Conservation (phyloP, 805 yeast genomes). For the Hanseniaspora mollemarum region DNA sequence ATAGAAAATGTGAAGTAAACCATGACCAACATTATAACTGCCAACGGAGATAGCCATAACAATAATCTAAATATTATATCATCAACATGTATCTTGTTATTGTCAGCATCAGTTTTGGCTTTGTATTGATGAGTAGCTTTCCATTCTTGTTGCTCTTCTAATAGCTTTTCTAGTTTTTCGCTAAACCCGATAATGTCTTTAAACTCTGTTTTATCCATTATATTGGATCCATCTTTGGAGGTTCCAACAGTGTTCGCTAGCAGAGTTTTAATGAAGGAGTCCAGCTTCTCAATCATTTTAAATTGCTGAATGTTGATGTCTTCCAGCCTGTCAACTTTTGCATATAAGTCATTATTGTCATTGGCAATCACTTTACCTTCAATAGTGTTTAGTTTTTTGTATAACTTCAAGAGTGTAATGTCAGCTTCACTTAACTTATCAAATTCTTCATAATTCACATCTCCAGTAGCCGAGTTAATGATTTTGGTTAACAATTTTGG, state of each 20-base stretch:
- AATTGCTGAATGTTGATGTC: constrained; percentile 23
- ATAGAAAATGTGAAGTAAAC: constrained; percentile 30
- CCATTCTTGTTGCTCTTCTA: constrained; percentile 27
- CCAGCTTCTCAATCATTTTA: constrained; percentile 21
- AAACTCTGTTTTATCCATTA: constrained; percentile 17
- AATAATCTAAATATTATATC: constrained; percentile 25
- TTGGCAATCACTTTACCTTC: constrained; percentile 30
- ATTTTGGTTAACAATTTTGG: constrained; percentile 38
- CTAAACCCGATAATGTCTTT: constrained; percentile 25
- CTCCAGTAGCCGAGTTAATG: constrained; percentile 30
- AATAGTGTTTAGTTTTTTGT: constrained; percentile 26
- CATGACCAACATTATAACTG: constrained; percentile 26
- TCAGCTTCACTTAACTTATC: constrained; percentile 21
- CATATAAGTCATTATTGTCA: constrained; percentile 25
- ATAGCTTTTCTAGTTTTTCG: constrained; percentile 25
- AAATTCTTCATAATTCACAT: constrained; percentile 27
- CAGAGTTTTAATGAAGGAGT: constrained; percentile 16
- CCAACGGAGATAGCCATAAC: constrained; percentile 27
- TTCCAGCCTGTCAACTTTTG: constrained; percentile 22
- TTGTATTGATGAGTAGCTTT: constrained; percentile 23
- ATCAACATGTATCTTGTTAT: constrained; percentile 23
- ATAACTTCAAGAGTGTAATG: constrained; percentile 19
- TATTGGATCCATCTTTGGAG: constrained; percentile 14
- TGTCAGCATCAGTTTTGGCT: not conserved
- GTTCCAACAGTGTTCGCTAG: constrained; percentile 3